Evolutionary conservation across 225 moss, liverwort and hornwort species (phyloP), one percentile per base, ranked within the genome.

Genomic region (Anthoceros angustus): DNA sequence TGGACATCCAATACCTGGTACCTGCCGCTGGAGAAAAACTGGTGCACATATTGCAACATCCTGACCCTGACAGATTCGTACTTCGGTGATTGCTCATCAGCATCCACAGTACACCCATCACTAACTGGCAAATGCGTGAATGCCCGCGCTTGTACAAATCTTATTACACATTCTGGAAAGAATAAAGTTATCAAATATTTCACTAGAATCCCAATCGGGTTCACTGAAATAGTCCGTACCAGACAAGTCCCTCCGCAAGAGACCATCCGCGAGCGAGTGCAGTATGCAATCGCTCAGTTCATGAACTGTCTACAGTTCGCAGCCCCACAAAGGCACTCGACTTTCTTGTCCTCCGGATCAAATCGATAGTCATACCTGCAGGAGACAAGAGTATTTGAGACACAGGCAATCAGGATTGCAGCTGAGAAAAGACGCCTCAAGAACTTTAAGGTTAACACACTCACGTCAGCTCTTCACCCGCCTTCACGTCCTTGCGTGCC

Each of bases 391-490:
- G 43, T 62, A 16, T 21, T 18, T 64, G 32, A 26, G 25, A 61
- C 20, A 61, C 16, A 11, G 20, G 49, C 8, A 43, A 0, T 11
- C 42, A 48, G 16, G 40, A 23, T 14, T 32, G 18, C 26, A 12
- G 39, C 69, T 10, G 1, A 10, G 16, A 25, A 3, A 42, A 32
- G n/a, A 25, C 42, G 25, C 10, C 18, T 42, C 43, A 32, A 15
- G 7, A 18, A 45, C 45, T 4, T 65, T 25, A 64, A 32, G 3
- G 32, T 4, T 32, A 32, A 4, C 32, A 38, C 41, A 77, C 98
- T 92, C 70, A 99, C 98, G 98, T 99, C 43, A 99, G 80, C 76
- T 99, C 98, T 76, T 92, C 92, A 45, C 98, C 98, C 50, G 86
- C 84, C 69, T 78, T 70, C 26, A 99, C 89, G 64, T 89, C 81